These are phyloP conservation scores for Saccharomyces jurei DNA, from an alignment of 805 yeast species.

Conservation along the genomic window DNA sequence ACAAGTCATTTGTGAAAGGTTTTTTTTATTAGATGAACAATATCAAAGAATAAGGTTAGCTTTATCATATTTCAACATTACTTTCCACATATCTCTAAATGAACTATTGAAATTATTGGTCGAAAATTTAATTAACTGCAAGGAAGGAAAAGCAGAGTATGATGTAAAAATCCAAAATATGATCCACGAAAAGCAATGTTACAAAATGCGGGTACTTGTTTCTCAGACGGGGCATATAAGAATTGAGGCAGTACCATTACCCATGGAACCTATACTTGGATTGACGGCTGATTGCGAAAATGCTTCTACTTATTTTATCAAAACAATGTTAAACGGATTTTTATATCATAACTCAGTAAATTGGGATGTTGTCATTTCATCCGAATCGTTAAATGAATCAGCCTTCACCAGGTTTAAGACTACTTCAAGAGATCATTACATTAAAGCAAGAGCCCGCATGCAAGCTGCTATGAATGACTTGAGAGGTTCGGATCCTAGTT, in stretches of 20 bases:
- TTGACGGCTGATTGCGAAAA: neutral
- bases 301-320: constrained; percentile 21
- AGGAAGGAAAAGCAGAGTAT: constrained; percentile 6
- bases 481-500: constrained; percentile 27
- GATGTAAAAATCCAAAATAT: constrained; percentile 11
- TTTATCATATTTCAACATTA: constrained; percentile 46
- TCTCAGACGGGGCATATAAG: constrained; percentile 31
- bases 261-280: constrained; percentile 8
- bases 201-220: constrained; percentile 43
- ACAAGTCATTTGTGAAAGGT: constrained; percentile 28
- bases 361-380: constrained; percentile 62
- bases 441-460: constrained; percentile 47
- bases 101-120: constrained; percentile 38
- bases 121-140: constrained; percentile 24
- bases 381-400: constrained; percentile 44
- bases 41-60: constrained; percentile 49
- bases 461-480: constrained; percentile 25
- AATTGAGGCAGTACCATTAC: constrained; percentile 31
- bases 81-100: constrained; percentile 35
- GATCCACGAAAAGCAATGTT: constrained; percentile 30
- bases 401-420: constrained; percentile 87
- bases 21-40: constrained; percentile 62
- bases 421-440: constrained; percentile 59
- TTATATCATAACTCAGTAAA: constrained; percentile 18
- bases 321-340: constrained; percentile 21